A percentile compares a stretch with the other conserved stretches of the same genome.
These are phyloP conservation scores for Helminthosporium solani DNA, from an alignment of 2,329 filamentous ascomycete genomes.

Conservation along the genomic window DNA sequence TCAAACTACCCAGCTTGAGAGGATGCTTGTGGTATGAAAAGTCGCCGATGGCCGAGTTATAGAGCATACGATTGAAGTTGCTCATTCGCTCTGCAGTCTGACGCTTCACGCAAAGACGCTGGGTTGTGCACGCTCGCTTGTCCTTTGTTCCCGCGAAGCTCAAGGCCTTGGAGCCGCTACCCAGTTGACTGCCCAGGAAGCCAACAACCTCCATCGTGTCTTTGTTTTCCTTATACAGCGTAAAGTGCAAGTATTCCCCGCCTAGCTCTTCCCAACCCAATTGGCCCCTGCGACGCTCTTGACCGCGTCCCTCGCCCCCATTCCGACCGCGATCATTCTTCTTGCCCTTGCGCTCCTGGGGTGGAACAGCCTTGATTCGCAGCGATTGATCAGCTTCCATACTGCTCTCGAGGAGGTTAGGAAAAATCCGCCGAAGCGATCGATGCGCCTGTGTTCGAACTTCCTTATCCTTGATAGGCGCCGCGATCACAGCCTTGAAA, in stretches of 20 bases:
- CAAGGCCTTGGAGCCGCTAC: conserved; percentile 67
- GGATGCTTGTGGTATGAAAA: conserved; percentile 73
- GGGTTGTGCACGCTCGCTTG: conserved; percentile 79
- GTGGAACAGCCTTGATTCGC: conserved; percentile 53
- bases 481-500: conserved; percentile 55
- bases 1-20: conserved; percentile 78
- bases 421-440: conserved; percentile 74
- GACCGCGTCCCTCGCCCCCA: conserved; percentile 22
- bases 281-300: conserved; percentile 28
- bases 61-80: conserved; percentile 60
- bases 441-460: conserved; percentile 64
- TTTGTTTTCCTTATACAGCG: conserved; percentile 93
- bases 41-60: conserved; percentile 70
- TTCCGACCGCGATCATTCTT: conserved; percentile 23
- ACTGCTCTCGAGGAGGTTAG: conserved; percentile 72
- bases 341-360: conserved; percentile 39
- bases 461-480: conserved; percentile 60
- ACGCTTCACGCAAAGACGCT: conserved; percentile 70
- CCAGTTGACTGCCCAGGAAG: conserved; percentile 72
- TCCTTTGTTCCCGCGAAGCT: conserved; percentile 91
- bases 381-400: conserved; percentile 72
- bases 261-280: conserved; percentile 64
- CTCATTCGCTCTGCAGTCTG: conserved; percentile 64
- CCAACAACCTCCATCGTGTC: conserved; percentile 91
- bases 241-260: conserved; percentile 87